Evolutionary conservation across 345 rosid genomes (phyloP).

Genomic region (Aurinia saxatilis): DNA sequence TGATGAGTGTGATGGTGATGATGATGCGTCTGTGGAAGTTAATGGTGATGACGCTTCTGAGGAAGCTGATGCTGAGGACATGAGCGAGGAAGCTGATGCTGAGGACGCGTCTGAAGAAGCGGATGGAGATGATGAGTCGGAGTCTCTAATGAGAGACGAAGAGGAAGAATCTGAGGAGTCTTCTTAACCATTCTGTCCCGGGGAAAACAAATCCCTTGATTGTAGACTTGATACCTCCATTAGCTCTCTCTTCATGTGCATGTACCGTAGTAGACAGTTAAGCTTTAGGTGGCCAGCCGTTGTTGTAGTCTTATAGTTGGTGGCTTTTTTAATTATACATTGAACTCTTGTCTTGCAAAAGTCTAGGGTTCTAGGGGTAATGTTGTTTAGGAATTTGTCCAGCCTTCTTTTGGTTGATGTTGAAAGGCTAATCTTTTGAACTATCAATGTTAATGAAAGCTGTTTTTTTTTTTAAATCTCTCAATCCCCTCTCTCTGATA

Average conservation of each 20-base stretch:
- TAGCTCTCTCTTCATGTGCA: constrained; percentile 1
- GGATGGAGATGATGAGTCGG: not conserved
- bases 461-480: not conserved
- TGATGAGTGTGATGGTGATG: not conserved
- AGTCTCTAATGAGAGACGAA: not conserved
- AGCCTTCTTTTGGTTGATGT: constrained; percentile 2
- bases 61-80: too few relatives aligned
- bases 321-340: constrained; percentile 6
- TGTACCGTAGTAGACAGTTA: not conserved
- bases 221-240: too few relatives aligned
- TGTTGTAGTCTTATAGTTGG: constrained; percentile 4
- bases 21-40: not conserved
- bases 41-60: not conserved
- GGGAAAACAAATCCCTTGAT: not conserved
- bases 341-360: not conserved
- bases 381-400: constrained; percentile 7
- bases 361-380: not conserved
- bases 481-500: not conserved
- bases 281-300: not conserved
- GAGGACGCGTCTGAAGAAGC: not conserved
- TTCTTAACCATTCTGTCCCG: not conserved
- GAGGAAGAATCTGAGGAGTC: not conserved
- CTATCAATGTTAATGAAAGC: constrained; percentile 8
- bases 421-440: constrained; percentile 8
- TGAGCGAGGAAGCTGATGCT: too few relatives aligned